These are phyloP conservation scores for Diaporthe caulivora DNA, from an alignment of 2,329 filamentous ascomycete genomes.

Conservation along the genomic window DNA sequence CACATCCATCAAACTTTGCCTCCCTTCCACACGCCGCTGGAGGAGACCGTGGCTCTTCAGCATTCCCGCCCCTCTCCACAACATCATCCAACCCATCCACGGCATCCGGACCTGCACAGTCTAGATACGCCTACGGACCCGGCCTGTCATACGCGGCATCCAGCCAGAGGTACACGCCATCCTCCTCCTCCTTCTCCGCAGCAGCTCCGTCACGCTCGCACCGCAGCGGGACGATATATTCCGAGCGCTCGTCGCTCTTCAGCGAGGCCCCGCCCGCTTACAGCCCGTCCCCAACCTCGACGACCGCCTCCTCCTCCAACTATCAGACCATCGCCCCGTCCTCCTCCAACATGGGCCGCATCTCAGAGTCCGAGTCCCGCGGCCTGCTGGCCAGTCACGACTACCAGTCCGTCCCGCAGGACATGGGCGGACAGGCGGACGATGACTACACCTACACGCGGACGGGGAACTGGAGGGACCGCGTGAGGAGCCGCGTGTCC, in stretches of 20 bases:
- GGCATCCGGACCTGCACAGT: constrained; percentile 12
- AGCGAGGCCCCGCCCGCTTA: constrained; percentile 65
- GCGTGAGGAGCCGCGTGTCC: constrained; percentile 46
- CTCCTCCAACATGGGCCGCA: constrained; percentile 54
- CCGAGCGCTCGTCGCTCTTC: constrained; percentile 45
- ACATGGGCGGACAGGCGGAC: constrained; percentile 52
- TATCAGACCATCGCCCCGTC: constrained; percentile 58
- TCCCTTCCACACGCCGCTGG: constrained; percentile 4
- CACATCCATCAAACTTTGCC: constrained; percentile 7
- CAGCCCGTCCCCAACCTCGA: constrained; percentile 55
- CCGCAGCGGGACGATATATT: constrained; percentile 48
- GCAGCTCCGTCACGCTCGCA: constrained; percentile 41
- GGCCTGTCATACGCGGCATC: constrained; percentile 17
- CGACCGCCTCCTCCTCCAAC: constrained; percentile 45
- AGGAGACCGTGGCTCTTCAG: background rate
- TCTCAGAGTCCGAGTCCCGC: constrained; percentile 53
- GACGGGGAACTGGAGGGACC: constrained; percentile 43
- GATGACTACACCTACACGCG: constrained; percentile 22
- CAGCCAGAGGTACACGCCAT: constrained; percentile 35
- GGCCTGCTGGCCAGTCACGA: constrained; percentile 53
- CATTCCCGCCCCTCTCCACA: background rate
- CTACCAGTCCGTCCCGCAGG: constrained; percentile 32
- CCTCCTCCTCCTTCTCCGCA: constrained; percentile 40
- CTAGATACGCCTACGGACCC: constrained; percentile 30
- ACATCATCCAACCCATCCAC: background rate